phyloP scores from a whole-genome alignment of 768 basidiomycete species.

The Rhodosporidiobolus sp. region DNA sequence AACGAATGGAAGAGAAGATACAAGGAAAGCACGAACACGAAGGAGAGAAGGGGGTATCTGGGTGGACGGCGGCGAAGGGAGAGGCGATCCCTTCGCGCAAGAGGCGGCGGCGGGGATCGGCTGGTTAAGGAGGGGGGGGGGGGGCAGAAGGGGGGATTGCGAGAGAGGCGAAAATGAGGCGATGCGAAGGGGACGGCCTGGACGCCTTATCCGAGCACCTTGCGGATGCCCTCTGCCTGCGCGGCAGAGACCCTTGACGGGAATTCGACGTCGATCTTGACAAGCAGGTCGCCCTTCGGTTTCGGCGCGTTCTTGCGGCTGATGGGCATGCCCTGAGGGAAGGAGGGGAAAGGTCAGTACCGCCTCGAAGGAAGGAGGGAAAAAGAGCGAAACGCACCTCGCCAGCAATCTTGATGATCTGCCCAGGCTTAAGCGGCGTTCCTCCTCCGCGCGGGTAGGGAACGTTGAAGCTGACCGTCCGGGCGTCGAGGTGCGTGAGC shows the following conservation, averaged over 20 bases:
- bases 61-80: too few species aligned
- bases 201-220: slow-evolving; percentile 52
- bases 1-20: too few species aligned
- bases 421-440: slow-evolving; percentile 71
- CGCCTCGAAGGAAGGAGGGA: not conserved
- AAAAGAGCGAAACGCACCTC: slow-evolving; percentile 52
- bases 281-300: slow-evolving; percentile 77
- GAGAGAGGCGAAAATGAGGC: not conserved
- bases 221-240: slow-evolving; percentile 77
- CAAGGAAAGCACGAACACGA: too few species aligned
- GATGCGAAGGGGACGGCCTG: not conserved
- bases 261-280: slow-evolving; percentile 77
- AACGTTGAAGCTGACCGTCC: slow-evolving; percentile 64
- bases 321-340: slow-evolving; percentile 71
- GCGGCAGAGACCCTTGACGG: slow-evolving; percentile 61
- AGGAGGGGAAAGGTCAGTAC: not conserved
- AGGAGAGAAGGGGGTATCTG: too few species aligned
- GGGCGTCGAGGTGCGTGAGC: slow-evolving; percentile 73
- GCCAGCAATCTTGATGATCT: slow-evolving; percentile 64
- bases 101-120: too few species aligned
- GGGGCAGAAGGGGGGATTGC: too few species aligned
- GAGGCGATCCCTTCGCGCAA: too few species aligned
- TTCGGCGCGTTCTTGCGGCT: slow-evolving; percentile 68
- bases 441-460: slow-evolving; percentile 54
- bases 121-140: too few species aligned